phyloP scores from a whole-genome alignment of 148 eudicot genomes.

The Rhododendron molle region DNA sequence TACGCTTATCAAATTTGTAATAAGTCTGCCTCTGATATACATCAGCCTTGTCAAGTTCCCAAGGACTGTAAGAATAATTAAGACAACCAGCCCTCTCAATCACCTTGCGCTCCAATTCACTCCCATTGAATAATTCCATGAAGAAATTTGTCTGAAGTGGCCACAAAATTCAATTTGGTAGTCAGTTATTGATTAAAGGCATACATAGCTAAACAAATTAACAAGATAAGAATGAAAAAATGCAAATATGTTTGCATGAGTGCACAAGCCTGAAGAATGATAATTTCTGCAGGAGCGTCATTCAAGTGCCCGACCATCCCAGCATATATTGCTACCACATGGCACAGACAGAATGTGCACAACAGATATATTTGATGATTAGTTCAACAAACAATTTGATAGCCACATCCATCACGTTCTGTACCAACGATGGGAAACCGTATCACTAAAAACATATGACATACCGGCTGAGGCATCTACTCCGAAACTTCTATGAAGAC shows the following conservation, averaged over 20 bases:
- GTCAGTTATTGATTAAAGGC: not conserved
- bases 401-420: not conserved
- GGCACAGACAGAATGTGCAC: not conserved
- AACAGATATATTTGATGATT: not conserved
- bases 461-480: not conserved
- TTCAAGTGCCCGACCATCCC: not conserved
- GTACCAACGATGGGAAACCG: too few species aligned
- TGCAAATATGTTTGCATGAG: not conserved
- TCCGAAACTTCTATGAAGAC: not conserved
- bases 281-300: not conserved
- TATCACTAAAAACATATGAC: not conserved
- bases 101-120: constrained; percentile 64
- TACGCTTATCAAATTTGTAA: constrained; percentile 68
- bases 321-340: not conserved
- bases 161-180: not conserved
- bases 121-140: constrained; percentile 79
- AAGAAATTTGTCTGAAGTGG: constrained; percentile 57
- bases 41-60: constrained; percentile 84
- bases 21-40: constrained; percentile 71
- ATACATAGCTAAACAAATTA: not conserved
- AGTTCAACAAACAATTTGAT: not conserved
- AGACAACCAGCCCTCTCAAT: constrained; percentile 87
- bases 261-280: not conserved
- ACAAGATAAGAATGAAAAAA: not conserved
- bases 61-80: constrained; percentile 70